Conservation (phyloP, 257 asterid genomes). For the Catharanthus roseus region DNA sequence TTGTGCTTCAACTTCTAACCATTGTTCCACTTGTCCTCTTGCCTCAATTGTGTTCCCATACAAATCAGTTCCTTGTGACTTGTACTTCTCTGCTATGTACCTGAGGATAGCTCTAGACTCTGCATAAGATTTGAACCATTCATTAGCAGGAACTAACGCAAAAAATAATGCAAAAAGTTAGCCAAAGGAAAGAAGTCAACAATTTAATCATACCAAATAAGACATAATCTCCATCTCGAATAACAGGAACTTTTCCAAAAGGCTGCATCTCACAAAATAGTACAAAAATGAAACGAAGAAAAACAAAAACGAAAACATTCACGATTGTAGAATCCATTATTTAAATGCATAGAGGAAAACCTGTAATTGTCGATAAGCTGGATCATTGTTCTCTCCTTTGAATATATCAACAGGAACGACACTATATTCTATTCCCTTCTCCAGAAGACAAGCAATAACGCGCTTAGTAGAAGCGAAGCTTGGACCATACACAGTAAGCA, state of each 20-base stretch:
- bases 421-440: constrained; percentile 23
- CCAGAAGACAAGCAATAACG: constrained; percentile 22
- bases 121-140: neutral
- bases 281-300: no score
- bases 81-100: constrained; percentile 37
- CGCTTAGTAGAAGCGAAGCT: constrained; percentile 23
- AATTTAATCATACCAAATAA: constrained; percentile 32
- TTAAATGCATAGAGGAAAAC: constrained; percentile 4
- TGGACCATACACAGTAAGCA: constrained; percentile 31
- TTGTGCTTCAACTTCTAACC: constrained; percentile 47
- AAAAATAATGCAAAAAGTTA: neutral
- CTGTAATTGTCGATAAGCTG: constrained; percentile 23
- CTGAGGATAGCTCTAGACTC: constrained; percentile 50
- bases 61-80: constrained; percentile 36
- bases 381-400: constrained; percentile 21
- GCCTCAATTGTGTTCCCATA: constrained; percentile 32
- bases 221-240: constrained; percentile 48
- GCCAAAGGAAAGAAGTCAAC: neutral
- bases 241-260: constrained; percentile 39
- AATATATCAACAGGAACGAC: constrained; percentile 16
- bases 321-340: neutral
- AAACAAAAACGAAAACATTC: neutral
- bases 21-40: constrained; percentile 36
- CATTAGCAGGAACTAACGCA: no score
- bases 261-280: constrained; percentile 32